Percentiles rank a stretch among this genome's conserved stretches.
phyloP scores from a whole-genome alignment of 2,329 filamentous ascomycete genomes.

The Apiospora koreana region DNA sequence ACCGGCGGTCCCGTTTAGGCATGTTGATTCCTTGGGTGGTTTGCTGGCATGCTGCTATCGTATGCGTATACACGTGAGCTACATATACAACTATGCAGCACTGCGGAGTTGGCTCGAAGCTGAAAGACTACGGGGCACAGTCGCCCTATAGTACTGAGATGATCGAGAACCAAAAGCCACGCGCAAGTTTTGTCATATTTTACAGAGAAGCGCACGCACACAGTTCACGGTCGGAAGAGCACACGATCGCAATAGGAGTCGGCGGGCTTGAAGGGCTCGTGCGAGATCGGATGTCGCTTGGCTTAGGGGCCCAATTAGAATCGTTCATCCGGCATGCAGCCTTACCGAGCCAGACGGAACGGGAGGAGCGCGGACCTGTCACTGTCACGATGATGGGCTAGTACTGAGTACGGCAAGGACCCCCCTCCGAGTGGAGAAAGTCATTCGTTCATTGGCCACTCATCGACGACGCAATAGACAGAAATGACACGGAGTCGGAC shows the following conservation, averaged over 20 bases:
- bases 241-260: neutral
- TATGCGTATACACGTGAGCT: neutral
- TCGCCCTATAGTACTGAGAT: neutral
- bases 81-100: neutral
- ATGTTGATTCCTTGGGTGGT: neutral
- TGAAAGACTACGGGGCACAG: neutral
- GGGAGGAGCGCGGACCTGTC: slow-evolving; percentile 1
- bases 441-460: neutral
- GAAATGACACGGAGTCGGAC: neutral
- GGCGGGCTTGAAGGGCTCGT: neutral
- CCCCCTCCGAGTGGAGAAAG: neutral
- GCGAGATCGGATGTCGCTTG: neutral
- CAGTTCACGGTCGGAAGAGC: neutral
- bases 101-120: neutral
- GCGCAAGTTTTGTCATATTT: neutral
- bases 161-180: neutral
- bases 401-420: slow-evolving; percentile 1
- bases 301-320: neutral
- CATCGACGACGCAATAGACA: neutral
- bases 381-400: neutral
- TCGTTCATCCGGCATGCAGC: neutral
- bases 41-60: neutral
- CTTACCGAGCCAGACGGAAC: slow-evolving; percentile 4
- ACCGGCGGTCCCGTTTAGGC: neutral
- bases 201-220: neutral